Percentiles rank a stretch among this genome's conserved stretches.
These are phyloP conservation scores for Fusarium hainanense DNA, from an alignment of 2,329 filamentous ascomycete species.

Conservation along the genomic window DNA sequence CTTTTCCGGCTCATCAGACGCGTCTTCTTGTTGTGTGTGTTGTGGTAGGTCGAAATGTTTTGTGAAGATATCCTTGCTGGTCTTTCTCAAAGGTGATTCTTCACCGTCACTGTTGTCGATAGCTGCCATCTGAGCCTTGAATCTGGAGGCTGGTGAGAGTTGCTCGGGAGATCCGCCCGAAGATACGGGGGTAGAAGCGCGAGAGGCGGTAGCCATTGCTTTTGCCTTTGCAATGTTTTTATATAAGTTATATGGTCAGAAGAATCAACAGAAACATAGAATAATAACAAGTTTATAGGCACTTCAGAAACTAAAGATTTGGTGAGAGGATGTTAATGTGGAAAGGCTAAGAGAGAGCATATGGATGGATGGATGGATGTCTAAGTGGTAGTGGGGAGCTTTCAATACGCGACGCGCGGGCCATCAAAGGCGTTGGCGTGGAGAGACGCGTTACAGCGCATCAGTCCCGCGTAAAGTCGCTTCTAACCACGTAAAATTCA, in stretches of 20 bases:
- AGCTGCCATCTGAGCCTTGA: slow-evolving; percentile 63
- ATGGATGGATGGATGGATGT: neutral
- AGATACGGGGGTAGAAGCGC: slow-evolving; percentile 58
- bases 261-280: neutral
- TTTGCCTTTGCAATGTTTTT: slow-evolving; percentile 3
- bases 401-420: slow-evolving; percentile 48
- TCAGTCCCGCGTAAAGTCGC: slow-evolving; percentile 27
- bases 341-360: neutral
- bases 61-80: slow-evolving; percentile 17
- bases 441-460: slow-evolving; percentile 44
- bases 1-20: slow-evolving; percentile 57
- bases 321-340: slow-evolving; percentile 9
- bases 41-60: slow-evolving; percentile 13
- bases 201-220: slow-evolving; percentile 59
- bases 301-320: slow-evolving; percentile 1
- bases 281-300: neutral
- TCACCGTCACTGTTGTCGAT: slow-evolving; percentile 64
- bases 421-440: slow-evolving; percentile 36
- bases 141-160: slow-evolving; percentile 65
- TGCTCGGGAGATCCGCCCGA: slow-evolving; percentile 57
- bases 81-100: slow-evolving; percentile 26
- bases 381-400: slow-evolving; percentile 46
- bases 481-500: slow-evolving; percentile 7
- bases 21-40: slow-evolving; percentile 55
- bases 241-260: neutral